Evolutionary conservation across 331 rosid genomes (phyloP).

Genomic region (Spiraea crenata): DNA sequence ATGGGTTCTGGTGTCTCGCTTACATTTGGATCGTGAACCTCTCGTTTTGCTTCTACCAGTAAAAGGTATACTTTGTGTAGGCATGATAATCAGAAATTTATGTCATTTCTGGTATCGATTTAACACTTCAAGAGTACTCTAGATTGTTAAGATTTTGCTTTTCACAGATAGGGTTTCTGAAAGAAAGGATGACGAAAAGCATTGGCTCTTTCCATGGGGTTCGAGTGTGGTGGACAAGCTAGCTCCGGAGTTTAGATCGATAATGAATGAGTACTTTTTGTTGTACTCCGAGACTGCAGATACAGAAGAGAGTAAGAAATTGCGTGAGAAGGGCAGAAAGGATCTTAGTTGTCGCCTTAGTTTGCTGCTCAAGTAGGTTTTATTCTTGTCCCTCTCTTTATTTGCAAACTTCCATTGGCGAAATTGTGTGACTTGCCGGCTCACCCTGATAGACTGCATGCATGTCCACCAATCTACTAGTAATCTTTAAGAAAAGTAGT

Average conservation of each 20-base stretch:
- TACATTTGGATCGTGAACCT: constrained; percentile 62
- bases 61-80: constrained; percentile 49
- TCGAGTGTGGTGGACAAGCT: constrained; percentile 66
- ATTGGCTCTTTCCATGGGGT: constrained; percentile 94
- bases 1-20: constrained; percentile 81
- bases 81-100: neutral
- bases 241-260: constrained; percentile 74
- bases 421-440: constrained; percentile 14
- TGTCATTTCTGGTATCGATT: neutral
- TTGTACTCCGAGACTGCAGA: constrained; percentile 53
- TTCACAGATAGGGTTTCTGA: constrained; percentile 23
- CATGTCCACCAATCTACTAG: constrained; percentile 18
- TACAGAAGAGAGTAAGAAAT: constrained; percentile 46
- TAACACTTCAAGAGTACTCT: neutral
- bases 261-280: constrained; percentile 64
- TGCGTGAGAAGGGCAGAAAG: constrained; percentile 76
- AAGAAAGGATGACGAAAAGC: constrained; percentile 32
- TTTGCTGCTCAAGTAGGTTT: constrained; percentile 57
- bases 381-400: constrained; percentile 7
- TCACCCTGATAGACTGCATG: constrained; percentile 11
- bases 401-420: constrained; percentile 13
- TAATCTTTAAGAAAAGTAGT: constrained; percentile 11
- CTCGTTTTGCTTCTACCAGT: constrained; percentile 62
- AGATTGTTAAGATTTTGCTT: constrained; percentile 15
- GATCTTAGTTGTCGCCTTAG: constrained; percentile 69